Evolutionary conservation across 2,329 filamentous ascomycete species (phyloP), one percentile per base, ranked within the genome.

Genomic region (Monosporascus ibericus): DNA sequence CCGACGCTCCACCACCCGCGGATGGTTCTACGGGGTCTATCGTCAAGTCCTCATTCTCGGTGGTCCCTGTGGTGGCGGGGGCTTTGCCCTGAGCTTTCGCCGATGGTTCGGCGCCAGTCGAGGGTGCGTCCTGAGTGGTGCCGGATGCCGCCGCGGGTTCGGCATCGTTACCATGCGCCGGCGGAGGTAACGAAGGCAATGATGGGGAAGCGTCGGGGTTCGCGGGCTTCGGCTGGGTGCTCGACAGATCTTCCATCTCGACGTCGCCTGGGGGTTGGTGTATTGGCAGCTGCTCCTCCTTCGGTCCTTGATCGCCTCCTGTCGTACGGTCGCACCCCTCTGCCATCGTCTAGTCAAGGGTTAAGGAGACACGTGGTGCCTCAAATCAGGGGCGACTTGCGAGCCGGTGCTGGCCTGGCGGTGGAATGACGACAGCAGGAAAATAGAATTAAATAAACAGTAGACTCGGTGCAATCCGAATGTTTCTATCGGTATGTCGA

Each of bases 11-110:
- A 17, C 53, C 8, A 9, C 40, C 72, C 68, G 3, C 73, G 71
- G 5, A 71, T 68, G 48, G 24, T 55, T 65, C 53, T 54, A 68
- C 53, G 38, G 67, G 66, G 60, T 71, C 59, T 67, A 71, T 58
- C 59, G 64, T 52, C 60, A 70, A 53, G 56, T 70, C 59, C 51
- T 66, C 58, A 40, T 61, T 53, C 42, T 67, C 61, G 30, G 55
- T 57, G n/a, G 50, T 58, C 30, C 63, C 51, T 24, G 55, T 58
- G n/a, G 50, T 58, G 25, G 62, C 53, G 22, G 59, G 56, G 11
- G 54, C 57, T 47, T 68, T 67, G 49, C 62, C 64, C 55, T 64
- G 69, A n/a, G 61, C 60, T 42, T 70, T 70, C 7, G 57, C 50
- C 14, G 58, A 60, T 20, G 60, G 49, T 47, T 62, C 63, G 18